Percentiles rank a stretch among this genome's conserved stretches.
Conservation (phyloP, 208 protist species). For the Acanthamoeba sp. region DNA sequence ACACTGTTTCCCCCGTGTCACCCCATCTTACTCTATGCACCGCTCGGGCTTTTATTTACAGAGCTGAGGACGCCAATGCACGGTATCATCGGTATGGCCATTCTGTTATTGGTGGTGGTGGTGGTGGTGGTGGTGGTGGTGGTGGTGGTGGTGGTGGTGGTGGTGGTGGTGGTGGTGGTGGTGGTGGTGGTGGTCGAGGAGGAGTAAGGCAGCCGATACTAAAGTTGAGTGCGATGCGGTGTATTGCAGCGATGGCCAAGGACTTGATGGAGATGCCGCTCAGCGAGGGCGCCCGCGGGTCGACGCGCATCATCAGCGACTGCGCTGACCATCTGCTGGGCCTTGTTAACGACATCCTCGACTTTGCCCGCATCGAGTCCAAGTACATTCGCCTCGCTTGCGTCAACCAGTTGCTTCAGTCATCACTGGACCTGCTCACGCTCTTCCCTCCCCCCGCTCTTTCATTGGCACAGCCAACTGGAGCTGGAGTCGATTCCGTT, state of each 20-base stretch:
- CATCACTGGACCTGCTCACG: no score
- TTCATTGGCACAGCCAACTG: neutral
- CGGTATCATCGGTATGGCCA: conserved; percentile 8
- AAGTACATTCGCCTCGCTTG: neutral
- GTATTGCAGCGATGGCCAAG: conserved; percentile 55
- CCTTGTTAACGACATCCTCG: conserved; percentile 45
- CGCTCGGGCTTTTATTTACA: neutral
- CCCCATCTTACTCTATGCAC: neutral
- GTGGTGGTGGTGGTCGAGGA: no score
- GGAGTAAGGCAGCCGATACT: no score
- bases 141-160: neutral
- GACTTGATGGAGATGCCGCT: conserved; percentile 22
- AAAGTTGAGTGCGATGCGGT: no score
- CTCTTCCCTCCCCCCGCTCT: neutral
- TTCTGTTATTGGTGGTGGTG: neutral
- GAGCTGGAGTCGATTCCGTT: neutral
- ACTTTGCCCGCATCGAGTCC: conserved; percentile 42
- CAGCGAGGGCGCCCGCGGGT: neutral
- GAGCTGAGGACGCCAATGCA: conserved; percentile 60
- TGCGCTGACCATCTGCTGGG: conserved; percentile 48
- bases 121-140: neutral
- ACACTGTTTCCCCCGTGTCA: neutral
- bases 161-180: neutral
- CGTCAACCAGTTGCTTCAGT: no score
- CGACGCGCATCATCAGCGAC: conserved; percentile 12